Conservation (phyloP, 169 alveolate genomes). For the Plasmodium relictum region DNA sequence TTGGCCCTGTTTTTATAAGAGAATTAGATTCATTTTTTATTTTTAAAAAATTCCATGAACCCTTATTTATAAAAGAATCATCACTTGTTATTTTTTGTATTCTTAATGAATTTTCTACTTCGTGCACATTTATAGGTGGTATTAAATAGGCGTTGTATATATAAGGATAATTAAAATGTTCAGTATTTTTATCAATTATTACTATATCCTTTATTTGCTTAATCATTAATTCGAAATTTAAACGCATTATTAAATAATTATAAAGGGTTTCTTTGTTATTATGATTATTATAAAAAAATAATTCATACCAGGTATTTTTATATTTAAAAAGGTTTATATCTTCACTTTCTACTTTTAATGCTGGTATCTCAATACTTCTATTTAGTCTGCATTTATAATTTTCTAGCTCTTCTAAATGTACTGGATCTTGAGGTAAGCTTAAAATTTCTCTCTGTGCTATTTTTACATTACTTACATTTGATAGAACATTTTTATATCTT, state of each 20-base stretch:
- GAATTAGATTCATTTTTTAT: constrained; percentile 4
- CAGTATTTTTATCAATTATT: constrained; percentile 36
- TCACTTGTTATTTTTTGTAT: constrained; percentile 74
- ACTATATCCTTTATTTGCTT: constrained; percentile 58
- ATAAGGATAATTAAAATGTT: constrained; percentile 57
- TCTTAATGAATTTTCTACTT: constrained; percentile 37
- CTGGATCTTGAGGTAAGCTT: constrained; percentile 42
- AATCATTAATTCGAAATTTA: constrained; percentile 59
- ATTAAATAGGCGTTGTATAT: constrained; percentile 68
- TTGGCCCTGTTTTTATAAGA: constrained; percentile 1
- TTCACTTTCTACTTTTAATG: constrained; percentile 23
- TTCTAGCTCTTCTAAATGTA: constrained; percentile 40
- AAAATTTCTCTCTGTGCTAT: constrained; percentile 33
- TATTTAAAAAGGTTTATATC: constrained; percentile 53
- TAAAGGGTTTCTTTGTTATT: constrained; percentile 25
- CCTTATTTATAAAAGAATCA: constrained; percentile 42
- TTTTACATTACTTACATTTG: constrained; percentile 19
- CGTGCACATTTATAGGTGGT: constrained; percentile 41
- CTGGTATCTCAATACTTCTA: constrained; percentile 25
- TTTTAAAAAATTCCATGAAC: constrained; percentile 58
- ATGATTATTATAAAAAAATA: constrained; percentile 46
- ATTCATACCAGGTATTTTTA: constrained; percentile 74
- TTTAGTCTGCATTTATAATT: constrained; percentile 16
- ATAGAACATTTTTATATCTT: constrained; percentile 37
- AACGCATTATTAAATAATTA: constrained; percentile 30